Evolutionary conservation across 2,329 filamentous ascomycete species (phyloP).

Genomic region (Aureobasidium sp.): DNA sequence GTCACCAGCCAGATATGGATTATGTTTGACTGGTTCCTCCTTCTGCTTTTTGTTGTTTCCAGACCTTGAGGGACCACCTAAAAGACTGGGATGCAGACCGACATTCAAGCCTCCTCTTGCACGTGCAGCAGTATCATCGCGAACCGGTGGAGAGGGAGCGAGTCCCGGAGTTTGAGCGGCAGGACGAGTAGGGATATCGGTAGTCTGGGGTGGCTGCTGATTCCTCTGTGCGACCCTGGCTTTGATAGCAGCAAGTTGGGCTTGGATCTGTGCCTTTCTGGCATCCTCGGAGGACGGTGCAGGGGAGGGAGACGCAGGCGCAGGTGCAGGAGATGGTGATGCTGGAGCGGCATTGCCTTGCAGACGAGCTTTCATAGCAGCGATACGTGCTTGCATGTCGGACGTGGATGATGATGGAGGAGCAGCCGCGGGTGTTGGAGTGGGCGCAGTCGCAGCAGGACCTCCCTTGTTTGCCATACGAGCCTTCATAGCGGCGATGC

Average conservation of each 20-base stretch:
- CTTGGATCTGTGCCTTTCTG: slow-evolving; percentile 16
- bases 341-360: slow-evolving; percentile 9
- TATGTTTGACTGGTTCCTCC: slow-evolving; percentile 39
- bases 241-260: slow-evolving; percentile 26
- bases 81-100: slow-evolving; percentile 68
- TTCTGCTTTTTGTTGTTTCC: slow-evolving; percentile 36
- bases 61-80: slow-evolving; percentile 36
- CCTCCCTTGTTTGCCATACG: slow-evolving; percentile 24
- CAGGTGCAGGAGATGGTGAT: slow-evolving; percentile 16
- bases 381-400: slow-evolving; percentile 17
- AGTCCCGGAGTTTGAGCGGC: not conserved
- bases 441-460: slow-evolving; percentile 15
- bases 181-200: slow-evolving; percentile 1
- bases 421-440: slow-evolving; percentile 10
- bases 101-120: slow-evolving; percentile 65
- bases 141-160: slow-evolving; percentile 31
- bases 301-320: slow-evolving; percentile 19
- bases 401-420: not conserved
- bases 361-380: slow-evolving; percentile 18
- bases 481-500: slow-evolving; percentile 31
- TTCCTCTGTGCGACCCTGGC: slow-evolving; percentile 29
- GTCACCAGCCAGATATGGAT: slow-evolving; percentile 34
- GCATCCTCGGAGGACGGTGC: slow-evolving; percentile 14
- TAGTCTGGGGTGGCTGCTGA: not conserved
- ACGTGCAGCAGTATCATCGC: slow-evolving; percentile 40